Evolutionary conservation across 306 rosid genomes (phyloP), one percentile per base, ranked within the genome.

Genomic region (Aeschynomene evenia): DNA sequence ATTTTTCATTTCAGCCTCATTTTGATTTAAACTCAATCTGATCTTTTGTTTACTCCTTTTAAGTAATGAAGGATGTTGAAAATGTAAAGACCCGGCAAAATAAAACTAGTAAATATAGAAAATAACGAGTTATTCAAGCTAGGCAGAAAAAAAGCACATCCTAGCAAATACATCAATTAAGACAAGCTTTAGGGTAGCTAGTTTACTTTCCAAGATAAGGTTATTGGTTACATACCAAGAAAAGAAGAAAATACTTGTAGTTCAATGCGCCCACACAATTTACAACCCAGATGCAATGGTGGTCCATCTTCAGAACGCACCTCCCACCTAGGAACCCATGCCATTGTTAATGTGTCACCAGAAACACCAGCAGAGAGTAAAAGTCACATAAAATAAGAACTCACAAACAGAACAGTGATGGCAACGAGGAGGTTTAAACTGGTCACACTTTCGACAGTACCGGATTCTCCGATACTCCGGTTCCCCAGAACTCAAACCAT

Each of bases 371-470:
- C 29, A 76, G 8, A 46, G 7, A 46, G 23, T 18, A 20, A 57
- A 46, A 23, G 31, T 46, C 37, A 15, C 19, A 8, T 29, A 40
- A 3, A 43, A 39, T n/a, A 77, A 50, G 24, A 77, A 82, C 93
- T 90, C 75, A 87, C 96, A 90, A 76, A 87, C 80, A 78, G 91
- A 90, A 74, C 96, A 87, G 51, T 90, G 96, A 71, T 90, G 96
- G 77, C 84, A 81, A 24, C 93, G 93, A 39, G 91, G 93, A 14
- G 93, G 96, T 80, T 89, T 89, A 68, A 72, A 87, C 52, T 77
- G 89, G 76, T 87, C 81, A 80, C 96, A 89, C 85, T 89, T 89
- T 51, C 87, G 82, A 77, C 96, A 89, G 71, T 66, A 89, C 50
- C 93, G 86, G 34, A 73, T 15, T 73, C 78, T 81, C 22, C 48